Evolutionary conservation across 129 eudicot species (phyloP).

Genomic region (Pseudognaphalium luteoalbum): DNA sequence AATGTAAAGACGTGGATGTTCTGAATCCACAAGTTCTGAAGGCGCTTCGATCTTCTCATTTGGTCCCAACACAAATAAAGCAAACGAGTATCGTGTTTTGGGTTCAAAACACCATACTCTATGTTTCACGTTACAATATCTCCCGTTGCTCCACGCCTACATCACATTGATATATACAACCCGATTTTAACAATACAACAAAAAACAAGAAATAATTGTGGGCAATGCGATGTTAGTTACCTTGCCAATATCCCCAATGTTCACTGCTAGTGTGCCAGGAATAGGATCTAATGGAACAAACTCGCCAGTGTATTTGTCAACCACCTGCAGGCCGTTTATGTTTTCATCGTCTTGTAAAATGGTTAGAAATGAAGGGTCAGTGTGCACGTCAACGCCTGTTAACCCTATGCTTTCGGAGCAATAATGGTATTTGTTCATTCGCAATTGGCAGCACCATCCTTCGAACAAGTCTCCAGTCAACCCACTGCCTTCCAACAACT

Average conservation of each 20-base stretch:
- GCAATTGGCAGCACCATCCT: neutral
- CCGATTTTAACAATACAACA: neutral
- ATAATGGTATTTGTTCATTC: neutral
- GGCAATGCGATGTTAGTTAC: neutral
- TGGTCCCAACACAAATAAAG: slow-evolving; percentile 1
- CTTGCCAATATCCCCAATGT: slow-evolving; percentile 1
- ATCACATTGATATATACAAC: neutral
- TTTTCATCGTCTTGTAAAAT: neutral
- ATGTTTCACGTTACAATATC: neutral
- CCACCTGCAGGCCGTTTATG: neutral
- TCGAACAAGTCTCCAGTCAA: neutral
- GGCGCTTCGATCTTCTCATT: neutral
- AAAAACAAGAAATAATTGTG: too few relatives aligned
- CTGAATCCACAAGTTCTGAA: neutral
- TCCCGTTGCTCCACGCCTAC: slow-evolving; percentile 1
- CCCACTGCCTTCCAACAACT: neutral
- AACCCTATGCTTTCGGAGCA: neutral
- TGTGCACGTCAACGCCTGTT: neutral
- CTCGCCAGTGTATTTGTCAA: neutral
- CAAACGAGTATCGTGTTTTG: slow-evolving; percentile 2
- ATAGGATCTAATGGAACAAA: neutral
- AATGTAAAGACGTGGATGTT: neutral
- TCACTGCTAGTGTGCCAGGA: neutral
- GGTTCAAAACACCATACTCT: slow-evolving; percentile 5
- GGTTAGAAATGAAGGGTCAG: neutral